Conservation (phyloP, 139 green algal genomes). For the Pseudopediastrum boryanum region DNA sequence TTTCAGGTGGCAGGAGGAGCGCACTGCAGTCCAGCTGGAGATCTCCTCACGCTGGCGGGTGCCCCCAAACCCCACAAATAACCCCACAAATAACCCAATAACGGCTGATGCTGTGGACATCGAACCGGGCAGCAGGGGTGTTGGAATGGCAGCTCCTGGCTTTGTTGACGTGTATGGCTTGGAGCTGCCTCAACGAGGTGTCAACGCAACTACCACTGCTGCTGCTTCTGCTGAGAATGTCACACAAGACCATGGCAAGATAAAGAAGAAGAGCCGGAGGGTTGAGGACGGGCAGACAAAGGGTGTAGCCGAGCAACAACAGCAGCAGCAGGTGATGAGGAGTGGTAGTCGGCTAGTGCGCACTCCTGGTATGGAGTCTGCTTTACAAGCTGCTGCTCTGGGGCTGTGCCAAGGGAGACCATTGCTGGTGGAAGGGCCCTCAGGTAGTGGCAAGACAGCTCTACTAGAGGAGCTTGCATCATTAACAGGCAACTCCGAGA, state of each 20-base stretch:
- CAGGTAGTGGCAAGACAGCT: constrained; percentile 87
- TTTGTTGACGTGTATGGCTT: constrained; percentile 68
- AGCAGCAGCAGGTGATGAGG: not conserved
- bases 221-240: not conserved
- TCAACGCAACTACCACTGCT: not conserved
- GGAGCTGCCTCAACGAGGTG: constrained; percentile 46
- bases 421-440: constrained; percentile 89
- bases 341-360: constrained; percentile 40
- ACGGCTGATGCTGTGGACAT: not conserved
- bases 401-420: constrained; percentile 78
- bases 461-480: constrained; percentile 80
- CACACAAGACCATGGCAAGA: too few relatives aligned
- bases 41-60: constrained; percentile 20
- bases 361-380: constrained; percentile 56
- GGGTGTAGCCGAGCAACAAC: too few relatives aligned
- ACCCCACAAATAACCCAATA: too few relatives aligned
- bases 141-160: not conserved
- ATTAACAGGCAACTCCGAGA: constrained; percentile 72
- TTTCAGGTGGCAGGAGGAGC: constrained; percentile 27
- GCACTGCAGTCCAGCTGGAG: constrained; percentile 21
- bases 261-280: too few relatives aligned
- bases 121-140: not conserved
- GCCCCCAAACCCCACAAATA: not conserved
- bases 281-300: too few relatives aligned
- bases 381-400: constrained; percentile 71